Percentiles rank a stretch among this genome's conserved stretches.
Evolutionary conservation across 106 monocot species (phyloP).

Genomic region (Gastrodia elata): DNA sequence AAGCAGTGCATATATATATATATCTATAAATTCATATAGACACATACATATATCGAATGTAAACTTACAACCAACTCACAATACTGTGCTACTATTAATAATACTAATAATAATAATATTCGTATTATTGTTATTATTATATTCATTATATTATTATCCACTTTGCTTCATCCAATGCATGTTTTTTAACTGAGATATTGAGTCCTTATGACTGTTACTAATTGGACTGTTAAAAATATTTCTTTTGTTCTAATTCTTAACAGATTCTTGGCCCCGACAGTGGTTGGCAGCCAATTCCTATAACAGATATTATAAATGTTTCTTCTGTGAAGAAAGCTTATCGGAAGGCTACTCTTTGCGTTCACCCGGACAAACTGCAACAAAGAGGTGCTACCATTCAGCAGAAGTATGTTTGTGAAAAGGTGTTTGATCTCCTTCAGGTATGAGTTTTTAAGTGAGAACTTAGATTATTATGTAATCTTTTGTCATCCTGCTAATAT

Average conservation of each 20-base stretch:
- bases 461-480: not conserved
- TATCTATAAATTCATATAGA: no score
- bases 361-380: constrained; percentile 96
- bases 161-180: not conserved
- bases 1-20: no score
- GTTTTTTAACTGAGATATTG: not conserved
- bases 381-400: constrained; percentile 90
- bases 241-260: not conserved
- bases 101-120: not conserved
- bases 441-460: constrained; percentile 17
- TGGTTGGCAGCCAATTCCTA: constrained; percentile 81
- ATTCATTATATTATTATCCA: not conserved
- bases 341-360: constrained; percentile 88
- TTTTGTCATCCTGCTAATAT: not conserved
- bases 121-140: not conserved
- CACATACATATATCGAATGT: no score
- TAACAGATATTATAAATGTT: constrained; percentile 80
- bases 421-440: constrained; percentile 99
- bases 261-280: constrained; percentile 94
- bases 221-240: not conserved
- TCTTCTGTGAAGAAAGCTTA: constrained; percentile 81
- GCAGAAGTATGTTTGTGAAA: constrained; percentile 93
- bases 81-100: no score
- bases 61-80: no score
- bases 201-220: not conserved